These are phyloP conservation scores for Cyberlindnera sargentensis DNA, from an alignment of 805 yeast species.

Conservation along the genomic window DNA sequence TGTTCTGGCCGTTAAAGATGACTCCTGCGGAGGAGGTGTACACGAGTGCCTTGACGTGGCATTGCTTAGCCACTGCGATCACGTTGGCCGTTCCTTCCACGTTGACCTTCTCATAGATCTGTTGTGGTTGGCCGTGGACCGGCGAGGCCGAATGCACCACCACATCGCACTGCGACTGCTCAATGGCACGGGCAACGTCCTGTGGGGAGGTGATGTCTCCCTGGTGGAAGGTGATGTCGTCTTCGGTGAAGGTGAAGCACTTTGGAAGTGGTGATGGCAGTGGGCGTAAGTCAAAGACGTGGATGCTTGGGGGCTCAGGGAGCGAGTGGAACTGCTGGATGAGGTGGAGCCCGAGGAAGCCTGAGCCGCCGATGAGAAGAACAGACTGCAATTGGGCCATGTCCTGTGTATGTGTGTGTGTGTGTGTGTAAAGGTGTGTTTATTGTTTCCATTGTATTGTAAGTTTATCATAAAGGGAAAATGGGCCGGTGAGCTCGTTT, in stretches of 20 bases:
- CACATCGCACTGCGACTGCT: constrained; percentile 53
- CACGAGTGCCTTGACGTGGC: constrained; percentile 56
- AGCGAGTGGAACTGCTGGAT: constrained; percentile 73
- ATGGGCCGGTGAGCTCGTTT: too few relatives aligned
- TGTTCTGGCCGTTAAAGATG: constrained; percentile 89
- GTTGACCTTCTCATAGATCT: constrained; percentile 81
- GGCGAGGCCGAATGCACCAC: constrained; percentile 97
- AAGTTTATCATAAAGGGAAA: too few relatives aligned
- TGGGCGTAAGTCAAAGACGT: constrained; percentile 88
- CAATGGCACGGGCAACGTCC: constrained; percentile 62
- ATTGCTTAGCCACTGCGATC: constrained; percentile 52
- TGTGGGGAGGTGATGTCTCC: constrained; percentile 79
- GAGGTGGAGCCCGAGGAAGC: constrained; percentile 87
- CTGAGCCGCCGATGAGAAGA: constrained; percentile 90
- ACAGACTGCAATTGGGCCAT: constrained; percentile 34
- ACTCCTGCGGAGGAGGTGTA: constrained; percentile 98
- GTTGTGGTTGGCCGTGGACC: constrained; percentile 79
- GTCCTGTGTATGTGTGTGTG: background rate
- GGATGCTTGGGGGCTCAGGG: constrained; percentile 62
- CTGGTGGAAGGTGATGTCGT: constrained; percentile 50
- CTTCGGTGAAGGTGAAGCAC: constrained; percentile 67
- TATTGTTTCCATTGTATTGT: too few relatives aligned
- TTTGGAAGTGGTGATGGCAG: constrained; percentile 65
- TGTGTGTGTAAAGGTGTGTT: too few relatives aligned
- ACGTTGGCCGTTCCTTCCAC: constrained; percentile 82